phyloP scores from a whole-genome alignment of 768 basidiomycete species.

The Mycena olivaceomarginata region DNA sequence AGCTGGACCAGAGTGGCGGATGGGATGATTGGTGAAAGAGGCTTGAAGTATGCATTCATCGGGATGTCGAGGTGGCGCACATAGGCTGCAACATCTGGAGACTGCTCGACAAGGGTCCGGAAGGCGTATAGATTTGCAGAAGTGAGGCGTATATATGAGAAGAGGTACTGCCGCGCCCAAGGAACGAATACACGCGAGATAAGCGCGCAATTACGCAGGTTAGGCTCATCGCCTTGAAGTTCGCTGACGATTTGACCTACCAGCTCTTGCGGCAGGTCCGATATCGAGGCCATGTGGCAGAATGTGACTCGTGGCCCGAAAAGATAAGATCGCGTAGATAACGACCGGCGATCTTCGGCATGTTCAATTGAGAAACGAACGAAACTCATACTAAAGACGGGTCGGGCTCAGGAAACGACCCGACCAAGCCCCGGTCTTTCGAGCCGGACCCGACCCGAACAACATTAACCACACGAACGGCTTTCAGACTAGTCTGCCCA shows the following conservation, averaged over 20 bases:
- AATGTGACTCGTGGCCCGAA: no score
- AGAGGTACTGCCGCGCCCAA: constrained; percentile 29
- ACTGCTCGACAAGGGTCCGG: constrained; percentile 22
- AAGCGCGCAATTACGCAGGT: constrained; percentile 32
- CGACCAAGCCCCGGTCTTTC: no score
- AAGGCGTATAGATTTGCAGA: constrained; percentile 34
- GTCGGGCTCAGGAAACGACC: no score
- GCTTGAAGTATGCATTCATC: background rate
- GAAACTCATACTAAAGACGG: no score
- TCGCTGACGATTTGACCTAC: constrained; percentile 35
- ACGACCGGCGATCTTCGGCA: no score
- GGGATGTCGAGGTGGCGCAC: constrained; percentile 33
- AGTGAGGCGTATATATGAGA: constrained; percentile 32
- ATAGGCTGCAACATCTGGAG: constrained; percentile 24
- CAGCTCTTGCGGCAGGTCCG: constrained; percentile 39
- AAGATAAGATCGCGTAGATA: no score
- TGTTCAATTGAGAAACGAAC: no score
- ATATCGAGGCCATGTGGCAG: constrained; percentile 9
- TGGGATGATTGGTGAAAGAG: constrained; percentile 17
- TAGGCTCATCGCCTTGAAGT: constrained; percentile 8
- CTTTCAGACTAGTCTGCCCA: no score
- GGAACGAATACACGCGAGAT: constrained; percentile 24
- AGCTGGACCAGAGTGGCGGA: constrained; percentile 17
- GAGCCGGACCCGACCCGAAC: no score
- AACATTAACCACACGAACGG: no score